phyloP scores from a whole-genome alignment of 768 basidiomycete genomes.

The Naematelia encephala region DNA sequence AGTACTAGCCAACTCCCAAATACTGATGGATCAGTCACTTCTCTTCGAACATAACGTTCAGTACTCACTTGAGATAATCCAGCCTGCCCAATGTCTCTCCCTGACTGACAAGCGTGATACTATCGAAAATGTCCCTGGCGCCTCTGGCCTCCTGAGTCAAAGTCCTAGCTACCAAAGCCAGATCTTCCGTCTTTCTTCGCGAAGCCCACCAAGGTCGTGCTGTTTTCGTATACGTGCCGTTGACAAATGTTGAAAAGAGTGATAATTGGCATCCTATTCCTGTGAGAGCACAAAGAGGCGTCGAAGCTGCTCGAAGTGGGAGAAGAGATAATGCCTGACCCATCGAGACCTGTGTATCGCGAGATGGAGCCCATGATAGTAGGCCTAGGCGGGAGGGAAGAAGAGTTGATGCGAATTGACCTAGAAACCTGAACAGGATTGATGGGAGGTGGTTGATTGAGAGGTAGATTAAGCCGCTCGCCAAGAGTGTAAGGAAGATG shows the following conservation, averaged over 20 bases:
- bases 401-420: background rate
- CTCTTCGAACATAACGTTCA: background rate
- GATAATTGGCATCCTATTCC: constrained; percentile 20
- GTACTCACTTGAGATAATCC: constrained; percentile 36
- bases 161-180: constrained; percentile 27
- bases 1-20: constrained; percentile 38
- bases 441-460: background rate
- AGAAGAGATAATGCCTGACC: constrained; percentile 3
- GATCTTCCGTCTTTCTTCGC: constrained; percentile 6
- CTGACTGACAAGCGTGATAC: constrained; percentile 26
- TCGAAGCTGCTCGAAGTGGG: constrained; percentile 13
- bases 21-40: constrained; percentile 13
- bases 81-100: constrained; percentile 24
- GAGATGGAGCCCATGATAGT: background rate
- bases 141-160: constrained; percentile 30
- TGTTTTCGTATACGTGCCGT: background rate
- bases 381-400: background rate
- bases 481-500: background rate
- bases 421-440: background rate
- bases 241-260: background rate
- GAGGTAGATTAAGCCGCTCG: background rate
- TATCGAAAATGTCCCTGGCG: constrained; percentile 40
- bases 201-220: background rate
- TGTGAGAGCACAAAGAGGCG: constrained; percentile 13
- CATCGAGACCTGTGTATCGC: background rate